Evolutionary conservation across 2,329 filamentous ascomycete species (phyloP).

Genomic region (Tolypocladium sp.): DNA sequence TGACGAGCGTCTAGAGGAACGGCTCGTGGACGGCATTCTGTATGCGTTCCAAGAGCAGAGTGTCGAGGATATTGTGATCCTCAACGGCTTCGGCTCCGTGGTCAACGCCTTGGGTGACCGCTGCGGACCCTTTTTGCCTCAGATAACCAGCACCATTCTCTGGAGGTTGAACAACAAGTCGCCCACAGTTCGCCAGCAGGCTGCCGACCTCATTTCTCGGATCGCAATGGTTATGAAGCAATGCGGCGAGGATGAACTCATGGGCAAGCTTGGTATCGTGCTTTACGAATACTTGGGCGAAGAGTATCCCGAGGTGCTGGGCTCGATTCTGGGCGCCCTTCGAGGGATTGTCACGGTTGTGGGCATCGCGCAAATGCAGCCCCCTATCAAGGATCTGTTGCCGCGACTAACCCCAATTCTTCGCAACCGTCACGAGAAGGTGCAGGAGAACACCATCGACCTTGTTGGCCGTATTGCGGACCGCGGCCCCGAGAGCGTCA

Average conservation of each 20-base stretch:
- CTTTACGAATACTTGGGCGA: constrained; percentile 98
- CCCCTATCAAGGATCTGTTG: constrained; percentile 90
- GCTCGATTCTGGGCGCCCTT: constrained; percentile 89
- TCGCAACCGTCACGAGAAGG: constrained; percentile 96
- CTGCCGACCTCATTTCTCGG: constrained; percentile 89
- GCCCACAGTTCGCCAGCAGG: constrained; percentile 91
- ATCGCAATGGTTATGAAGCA: constrained; percentile 99
- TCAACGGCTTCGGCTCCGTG: constrained; percentile 96
- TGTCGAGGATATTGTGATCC: constrained; percentile 88
- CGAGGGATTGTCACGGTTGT: constrained; percentile 96
- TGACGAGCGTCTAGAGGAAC: constrained; percentile 82
- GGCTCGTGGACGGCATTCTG: constrained; percentile 88
- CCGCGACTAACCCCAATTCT: constrained; percentile 96
- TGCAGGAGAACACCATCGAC: constrained; percentile 98
- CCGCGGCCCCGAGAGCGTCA: constrained; percentile 90
- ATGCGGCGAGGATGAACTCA: constrained; percentile 89
- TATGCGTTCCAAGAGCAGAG: constrained; percentile 97
- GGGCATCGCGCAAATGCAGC: constrained; percentile 96
- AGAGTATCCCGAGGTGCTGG: constrained; percentile 95
- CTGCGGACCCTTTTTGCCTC: constrained; percentile 92
- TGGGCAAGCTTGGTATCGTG: constrained; percentile 90
- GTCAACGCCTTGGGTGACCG: constrained; percentile 89
- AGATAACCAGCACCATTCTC: constrained; percentile 94
- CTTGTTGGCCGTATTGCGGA: constrained; percentile 96
- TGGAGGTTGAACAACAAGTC: constrained; percentile 98